Conservation (phyloP, 345 rosid species). For the Crucihimalaya himalaica region DNA sequence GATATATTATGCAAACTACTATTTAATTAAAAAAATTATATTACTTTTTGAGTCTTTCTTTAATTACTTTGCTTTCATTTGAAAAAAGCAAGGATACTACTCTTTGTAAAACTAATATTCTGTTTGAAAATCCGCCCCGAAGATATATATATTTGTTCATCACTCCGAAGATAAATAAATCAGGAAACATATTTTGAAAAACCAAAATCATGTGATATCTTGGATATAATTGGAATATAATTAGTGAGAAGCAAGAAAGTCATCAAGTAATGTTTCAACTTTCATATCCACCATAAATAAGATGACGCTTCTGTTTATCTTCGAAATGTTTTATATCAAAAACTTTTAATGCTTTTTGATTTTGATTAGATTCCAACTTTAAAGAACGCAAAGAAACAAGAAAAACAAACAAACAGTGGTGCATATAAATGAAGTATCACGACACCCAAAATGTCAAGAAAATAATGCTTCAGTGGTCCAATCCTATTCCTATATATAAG, state of each 20-base stretch:
- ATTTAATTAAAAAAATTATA: too few relatives aligned
- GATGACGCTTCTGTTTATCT: too few relatives aligned
- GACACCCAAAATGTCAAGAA: conserved; percentile 3
- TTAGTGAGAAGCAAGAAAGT: neutral
- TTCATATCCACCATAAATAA: conserved; percentile 27
- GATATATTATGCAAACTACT: too few relatives aligned
- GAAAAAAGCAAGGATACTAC: neutral
- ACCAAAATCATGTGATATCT: neutral
- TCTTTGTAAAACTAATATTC: neutral
- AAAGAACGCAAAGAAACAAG: neutral
- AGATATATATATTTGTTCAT: too few relatives aligned
- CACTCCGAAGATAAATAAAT: neutral
- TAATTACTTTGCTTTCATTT: neutral
- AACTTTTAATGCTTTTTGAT: too few relatives aligned
- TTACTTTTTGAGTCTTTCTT: neutral
- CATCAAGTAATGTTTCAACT: conserved; percentile 11
- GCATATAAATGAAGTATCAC: conserved; percentile 3
- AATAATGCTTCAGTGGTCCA: conserved; percentile 7
- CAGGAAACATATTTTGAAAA: too few relatives aligned
- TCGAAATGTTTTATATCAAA: too few relatives aligned
- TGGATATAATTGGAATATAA: neutral
- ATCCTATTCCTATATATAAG: neutral
- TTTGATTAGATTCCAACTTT: conserved; percentile 19
- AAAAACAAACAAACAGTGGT: neutral
- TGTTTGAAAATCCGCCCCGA: neutral